A percentile compares a stretch with the other conserved stretches of the same genome.
Conservation (phyloP, 139 green algal genomes). For the Chlorella sp. region DNA sequence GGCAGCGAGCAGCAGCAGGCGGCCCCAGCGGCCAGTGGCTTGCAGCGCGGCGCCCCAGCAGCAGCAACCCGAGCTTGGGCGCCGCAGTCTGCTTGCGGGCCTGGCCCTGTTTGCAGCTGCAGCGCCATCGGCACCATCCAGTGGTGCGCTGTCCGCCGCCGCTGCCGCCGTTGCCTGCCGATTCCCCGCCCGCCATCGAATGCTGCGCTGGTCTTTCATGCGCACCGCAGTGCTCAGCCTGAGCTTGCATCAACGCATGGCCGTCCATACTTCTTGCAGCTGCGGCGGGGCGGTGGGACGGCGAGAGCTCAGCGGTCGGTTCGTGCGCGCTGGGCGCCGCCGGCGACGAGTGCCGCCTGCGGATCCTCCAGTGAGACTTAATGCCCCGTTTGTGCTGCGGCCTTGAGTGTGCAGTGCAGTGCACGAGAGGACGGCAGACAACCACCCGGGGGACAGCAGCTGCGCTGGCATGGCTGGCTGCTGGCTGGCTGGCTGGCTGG, state of each 20-base stretch:
- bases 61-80: not conserved
- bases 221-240: not conserved
- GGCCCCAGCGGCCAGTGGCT: too few relatives aligned
- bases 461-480: not conserved
- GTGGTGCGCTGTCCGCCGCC: not conserved
- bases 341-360: conserved; percentile 31
- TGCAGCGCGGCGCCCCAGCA: not conserved
- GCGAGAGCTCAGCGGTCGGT: conserved; percentile 35
- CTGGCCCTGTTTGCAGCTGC: conserved; percentile 1
- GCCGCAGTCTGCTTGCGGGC: conserved; percentile 7
- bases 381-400: not conserved
- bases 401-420: not conserved
- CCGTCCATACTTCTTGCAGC: not conserved
- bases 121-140: not conserved
- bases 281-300: conserved; percentile 27
- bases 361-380: conserved; percentile 1
- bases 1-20: too few relatives aligned
- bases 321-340: conserved; percentile 38
- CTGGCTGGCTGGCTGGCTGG: not conserved
- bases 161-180: not conserved
- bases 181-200: too few relatives aligned
- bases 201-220: too few relatives aligned
- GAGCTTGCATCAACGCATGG: too few relatives aligned
- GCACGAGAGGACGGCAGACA: too few relatives aligned
- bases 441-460: too few relatives aligned